phyloP scores from a whole-genome alignment of 441 rosid species.

The Gossypium aridum region DNA sequence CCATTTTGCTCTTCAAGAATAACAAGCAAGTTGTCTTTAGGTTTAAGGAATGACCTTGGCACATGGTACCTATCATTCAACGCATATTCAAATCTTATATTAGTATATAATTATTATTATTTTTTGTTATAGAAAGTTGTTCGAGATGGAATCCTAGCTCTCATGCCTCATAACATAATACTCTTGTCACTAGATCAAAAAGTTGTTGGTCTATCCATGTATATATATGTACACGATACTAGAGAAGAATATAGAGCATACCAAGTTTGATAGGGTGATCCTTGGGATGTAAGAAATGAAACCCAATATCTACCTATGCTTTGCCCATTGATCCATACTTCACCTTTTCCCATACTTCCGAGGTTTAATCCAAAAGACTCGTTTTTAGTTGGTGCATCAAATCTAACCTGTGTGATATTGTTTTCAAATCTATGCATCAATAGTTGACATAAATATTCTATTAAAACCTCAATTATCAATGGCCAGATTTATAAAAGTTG shows the following conservation, averaged over 20 bases:
- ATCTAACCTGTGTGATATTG: constrained; percentile 25
- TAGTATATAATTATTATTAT: not conserved
- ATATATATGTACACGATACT: no score
- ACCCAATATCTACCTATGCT: constrained; percentile 66
- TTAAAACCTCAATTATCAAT: not conserved
- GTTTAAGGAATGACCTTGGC: constrained; percentile 43
- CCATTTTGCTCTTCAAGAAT: constrained; percentile 51
- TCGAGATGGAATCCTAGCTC: not conserved
- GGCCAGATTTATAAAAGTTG: no score
- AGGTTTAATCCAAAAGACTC: constrained; percentile 47
- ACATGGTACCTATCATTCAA: constrained; percentile 34
- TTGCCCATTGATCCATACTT: constrained; percentile 56
- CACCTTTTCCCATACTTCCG: constrained; percentile 52
- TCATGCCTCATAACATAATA: no score
- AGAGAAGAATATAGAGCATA: constrained; percentile 3
- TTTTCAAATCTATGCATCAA: not conserved
- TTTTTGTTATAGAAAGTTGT: no score
- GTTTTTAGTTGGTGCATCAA: constrained; percentile 37
- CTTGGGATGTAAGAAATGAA: constrained; percentile 35
- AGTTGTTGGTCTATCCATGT: no score
- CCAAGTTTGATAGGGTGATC: constrained; percentile 57
- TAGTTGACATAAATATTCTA: not conserved
- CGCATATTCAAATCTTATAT: not conserved
- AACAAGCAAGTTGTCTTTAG: constrained; percentile 34
- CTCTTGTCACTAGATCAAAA: no score